Percentiles rank a stretch among this genome's conserved stretches.
Evolutionary conservation across 345 rosid genomes (phyloP).

Genomic region (Citrus mangshanensis): DNA sequence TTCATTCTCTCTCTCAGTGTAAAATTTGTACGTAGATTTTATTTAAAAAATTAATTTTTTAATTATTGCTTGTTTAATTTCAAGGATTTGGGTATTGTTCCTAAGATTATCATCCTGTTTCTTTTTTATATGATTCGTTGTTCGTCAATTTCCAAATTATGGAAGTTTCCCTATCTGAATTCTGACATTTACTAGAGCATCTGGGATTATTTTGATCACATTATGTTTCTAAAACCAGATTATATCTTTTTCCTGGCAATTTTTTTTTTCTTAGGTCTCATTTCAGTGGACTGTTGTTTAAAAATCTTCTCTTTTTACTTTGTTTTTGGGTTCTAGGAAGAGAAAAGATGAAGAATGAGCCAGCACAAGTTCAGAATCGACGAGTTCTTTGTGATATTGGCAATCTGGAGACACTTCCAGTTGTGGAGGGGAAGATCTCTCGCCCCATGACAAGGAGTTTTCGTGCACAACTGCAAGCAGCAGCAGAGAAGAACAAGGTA

Average conservation of each 20-base stretch:
- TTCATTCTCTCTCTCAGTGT: not conserved
- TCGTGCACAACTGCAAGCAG: constrained; percentile 10
- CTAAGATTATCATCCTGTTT: not conserved
- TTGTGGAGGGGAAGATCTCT: constrained; percentile 11
- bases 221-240: not conserved
- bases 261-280: not conserved
- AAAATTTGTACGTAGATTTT: too few species aligned
- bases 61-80: not conserved
- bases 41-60: not conserved
- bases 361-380: not conserved
- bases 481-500: constrained; percentile 14
- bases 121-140: not conserved
- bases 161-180: not conserved
- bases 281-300: not conserved
- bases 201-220: not conserved
- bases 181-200: not conserved
- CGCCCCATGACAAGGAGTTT: constrained; percentile 24
- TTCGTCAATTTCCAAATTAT: not conserved
- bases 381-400: constrained; percentile 16
- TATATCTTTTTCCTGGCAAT: too few species aligned
- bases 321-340: constrained; percentile 1
- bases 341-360: constrained; percentile 5
- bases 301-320: not conserved
- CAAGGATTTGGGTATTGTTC: not conserved
- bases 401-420: not conserved